Conservation (phyloP, 306 rosid genomes). For the Geum urbanum region DNA sequence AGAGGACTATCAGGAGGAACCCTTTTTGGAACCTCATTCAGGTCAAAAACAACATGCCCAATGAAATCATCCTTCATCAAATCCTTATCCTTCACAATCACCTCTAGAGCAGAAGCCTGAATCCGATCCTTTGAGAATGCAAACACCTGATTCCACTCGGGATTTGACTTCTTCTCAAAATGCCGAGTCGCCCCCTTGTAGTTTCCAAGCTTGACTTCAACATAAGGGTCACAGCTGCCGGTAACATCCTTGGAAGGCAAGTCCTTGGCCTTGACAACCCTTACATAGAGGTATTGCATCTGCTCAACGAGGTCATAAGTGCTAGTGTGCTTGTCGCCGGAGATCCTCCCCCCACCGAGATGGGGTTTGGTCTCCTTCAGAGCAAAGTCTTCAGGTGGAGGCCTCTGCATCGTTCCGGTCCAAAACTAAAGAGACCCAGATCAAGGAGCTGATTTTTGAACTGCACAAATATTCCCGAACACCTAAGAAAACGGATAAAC, state of each 20-base stretch:
- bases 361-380: constrained; percentile 96
- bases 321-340: constrained; percentile 86
- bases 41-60: constrained; percentile 68
- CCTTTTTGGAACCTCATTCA: constrained; percentile 82
- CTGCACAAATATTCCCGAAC: constrained; percentile 38
- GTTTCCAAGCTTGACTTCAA: constrained; percentile 85
- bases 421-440: constrained; percentile 26
- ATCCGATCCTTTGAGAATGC: constrained; percentile 86
- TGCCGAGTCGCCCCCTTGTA: constrained; percentile 91
- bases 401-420: constrained; percentile 75
- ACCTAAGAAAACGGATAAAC: constrained; percentile 56
- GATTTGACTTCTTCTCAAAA: constrained; percentile 87
- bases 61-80: constrained; percentile 81
- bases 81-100: constrained; percentile 88
- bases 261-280: constrained; percentile 89
- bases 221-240: constrained; percentile 93
- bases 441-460: constrained; percentile 26
- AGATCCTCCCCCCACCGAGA: constrained; percentile 88
- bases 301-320: constrained; percentile 99
- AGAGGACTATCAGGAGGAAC: constrained; percentile 96
- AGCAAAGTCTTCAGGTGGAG: constrained; percentile 80
- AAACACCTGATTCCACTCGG: constrained; percentile 94
- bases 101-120: constrained; percentile 83
- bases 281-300: constrained; percentile 96
- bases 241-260: constrained; percentile 77